phyloP scores from a whole-genome alignment of 345 rosid genomes.

The Citrus glauca region DNA sequence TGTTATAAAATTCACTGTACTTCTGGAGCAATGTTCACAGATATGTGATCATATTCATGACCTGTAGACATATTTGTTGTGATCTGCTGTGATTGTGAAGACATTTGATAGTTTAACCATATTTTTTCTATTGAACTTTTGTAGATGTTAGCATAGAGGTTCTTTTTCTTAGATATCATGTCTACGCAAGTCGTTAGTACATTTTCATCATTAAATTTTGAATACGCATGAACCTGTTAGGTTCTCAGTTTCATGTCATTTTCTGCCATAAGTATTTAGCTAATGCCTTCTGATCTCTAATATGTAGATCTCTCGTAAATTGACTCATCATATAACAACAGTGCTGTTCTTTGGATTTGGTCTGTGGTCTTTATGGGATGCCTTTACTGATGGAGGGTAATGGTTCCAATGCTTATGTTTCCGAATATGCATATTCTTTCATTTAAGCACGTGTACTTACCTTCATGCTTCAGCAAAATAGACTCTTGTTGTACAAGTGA shows the following conservation, averaged over 20 bases:
- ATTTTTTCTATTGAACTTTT: not conserved
- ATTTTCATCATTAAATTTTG: not conserved
- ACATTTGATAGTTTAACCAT: not conserved
- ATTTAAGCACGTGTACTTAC: not conserved
- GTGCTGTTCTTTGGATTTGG: slow-evolving; percentile 79
- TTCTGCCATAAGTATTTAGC: not conserved
- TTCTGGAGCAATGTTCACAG: not conserved
- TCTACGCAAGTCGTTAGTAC: not conserved
- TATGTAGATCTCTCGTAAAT: slow-evolving; percentile 82
- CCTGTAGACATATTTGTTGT: not conserved
- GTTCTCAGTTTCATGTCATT: not conserved
- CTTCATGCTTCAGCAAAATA: not conserved
- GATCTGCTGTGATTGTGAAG: not conserved
- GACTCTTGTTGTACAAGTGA: not conserved
- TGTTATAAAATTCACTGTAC: not conserved
- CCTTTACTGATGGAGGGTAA: slow-evolving; percentile 69
- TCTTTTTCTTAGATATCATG: not conserved
- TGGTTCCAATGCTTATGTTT: not conserved
- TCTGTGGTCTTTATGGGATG: slow-evolving; percentile 89
- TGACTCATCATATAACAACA: slow-evolving; percentile 88
- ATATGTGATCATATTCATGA: not conserved
- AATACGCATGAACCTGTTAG: not conserved
- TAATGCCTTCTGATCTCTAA: slow-evolving; percentile 4
- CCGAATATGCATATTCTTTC: not conserved
- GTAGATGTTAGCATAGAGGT: not conserved